phyloP scores from a whole-genome alignment of 2,329 filamentous ascomycete genomes.

The Spiromastix sp. region DNA sequence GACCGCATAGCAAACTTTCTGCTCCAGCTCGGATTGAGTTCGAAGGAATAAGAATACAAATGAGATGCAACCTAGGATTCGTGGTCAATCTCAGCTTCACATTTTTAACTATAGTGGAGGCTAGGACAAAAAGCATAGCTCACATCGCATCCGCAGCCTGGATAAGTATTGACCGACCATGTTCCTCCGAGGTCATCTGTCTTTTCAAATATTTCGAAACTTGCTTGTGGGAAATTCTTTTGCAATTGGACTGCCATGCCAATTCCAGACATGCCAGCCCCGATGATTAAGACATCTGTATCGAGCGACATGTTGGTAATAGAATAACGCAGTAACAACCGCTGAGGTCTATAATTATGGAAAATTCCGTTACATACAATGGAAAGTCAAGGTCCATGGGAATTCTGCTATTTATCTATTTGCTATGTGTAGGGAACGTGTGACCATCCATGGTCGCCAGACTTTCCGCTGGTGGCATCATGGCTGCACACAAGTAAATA shows the following conservation, averaged over 20 bases:
- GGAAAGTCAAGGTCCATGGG: no score
- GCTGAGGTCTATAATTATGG: no score
- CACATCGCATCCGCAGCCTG: slow-evolving; percentile 30
- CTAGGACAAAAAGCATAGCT: slow-evolving; percentile 4
- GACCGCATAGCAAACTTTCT: slow-evolving; percentile 23
- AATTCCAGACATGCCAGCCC: slow-evolving; percentile 39
- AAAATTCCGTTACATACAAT: no score
- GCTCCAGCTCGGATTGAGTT: slow-evolving; percentile 31
- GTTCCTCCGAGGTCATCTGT: slow-evolving; percentile 27
- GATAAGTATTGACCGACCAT: slow-evolving; percentile 26
- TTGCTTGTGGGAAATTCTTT: slow-evolving; percentile 26
- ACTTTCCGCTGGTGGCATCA: no score
- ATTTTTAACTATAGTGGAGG: neutral
- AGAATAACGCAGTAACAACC: no score
- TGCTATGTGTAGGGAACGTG: no score
- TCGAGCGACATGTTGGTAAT: slow-evolving; percentile 27
- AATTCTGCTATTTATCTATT: no score
- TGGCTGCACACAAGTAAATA: no score
- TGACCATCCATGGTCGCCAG: no score
- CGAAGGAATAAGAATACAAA: slow-evolving; percentile 36
- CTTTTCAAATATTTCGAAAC: slow-evolving; percentile 38
- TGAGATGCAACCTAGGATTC: slow-evolving; percentile 23
- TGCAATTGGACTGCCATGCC: slow-evolving; percentile 38
- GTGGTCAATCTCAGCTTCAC: neutral
- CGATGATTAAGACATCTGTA: slow-evolving; percentile 40